These are phyloP conservation scores for Candida labiduridarum DNA, from an alignment of 1,139 yeast species.

Conservation along the genomic window DNA sequence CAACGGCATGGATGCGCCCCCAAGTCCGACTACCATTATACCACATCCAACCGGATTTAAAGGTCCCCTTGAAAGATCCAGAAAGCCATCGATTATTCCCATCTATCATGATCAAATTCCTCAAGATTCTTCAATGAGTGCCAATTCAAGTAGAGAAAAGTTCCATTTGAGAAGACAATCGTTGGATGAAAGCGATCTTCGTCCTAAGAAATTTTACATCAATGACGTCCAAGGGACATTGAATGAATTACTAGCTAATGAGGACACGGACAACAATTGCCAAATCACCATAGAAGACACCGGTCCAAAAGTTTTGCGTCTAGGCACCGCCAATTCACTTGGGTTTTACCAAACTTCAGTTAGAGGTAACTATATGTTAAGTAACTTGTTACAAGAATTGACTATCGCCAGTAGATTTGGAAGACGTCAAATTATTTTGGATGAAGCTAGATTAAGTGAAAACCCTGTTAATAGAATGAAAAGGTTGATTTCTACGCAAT, in stretches of 20 bases:
- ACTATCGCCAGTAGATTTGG: slow-evolving; percentile 86
- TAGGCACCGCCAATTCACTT: slow-evolving; percentile 84
- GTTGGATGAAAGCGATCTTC: slow-evolving; percentile 55
- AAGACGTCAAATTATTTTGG: slow-evolving; percentile 72
- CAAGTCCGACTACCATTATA: slow-evolving; percentile 1
- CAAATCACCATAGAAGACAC: slow-evolving; percentile 92
- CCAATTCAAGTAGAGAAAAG: slow-evolving; percentile 9
- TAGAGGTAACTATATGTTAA: slow-evolving; percentile 89
- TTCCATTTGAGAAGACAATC: slow-evolving; percentile 57
- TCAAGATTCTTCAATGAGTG: slow-evolving; percentile 14
- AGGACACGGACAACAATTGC: slow-evolving; percentile 83
- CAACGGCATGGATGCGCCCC: neutral
- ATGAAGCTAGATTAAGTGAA: slow-evolving; percentile 82
- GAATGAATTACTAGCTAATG: slow-evolving; percentile 66
- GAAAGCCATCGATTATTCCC: slow-evolving; percentile 39
- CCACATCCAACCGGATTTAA: slow-evolving; percentile 11
- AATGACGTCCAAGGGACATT: slow-evolving; percentile 76
- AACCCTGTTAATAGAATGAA: slow-evolving; percentile 82
- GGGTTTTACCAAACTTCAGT: slow-evolving; percentile 75
- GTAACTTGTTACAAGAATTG: slow-evolving; percentile 85
- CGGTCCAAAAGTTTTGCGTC: slow-evolving; percentile 85
- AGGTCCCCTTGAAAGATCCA: slow-evolving; percentile 6
- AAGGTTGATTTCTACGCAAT: slow-evolving; percentile 72
- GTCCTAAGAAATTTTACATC: slow-evolving; percentile 64
- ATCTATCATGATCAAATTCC: slow-evolving; percentile 25